Evolutionary conservation across 257 asterid species (phyloP).

Genomic region (Coffea canephora): DNA sequence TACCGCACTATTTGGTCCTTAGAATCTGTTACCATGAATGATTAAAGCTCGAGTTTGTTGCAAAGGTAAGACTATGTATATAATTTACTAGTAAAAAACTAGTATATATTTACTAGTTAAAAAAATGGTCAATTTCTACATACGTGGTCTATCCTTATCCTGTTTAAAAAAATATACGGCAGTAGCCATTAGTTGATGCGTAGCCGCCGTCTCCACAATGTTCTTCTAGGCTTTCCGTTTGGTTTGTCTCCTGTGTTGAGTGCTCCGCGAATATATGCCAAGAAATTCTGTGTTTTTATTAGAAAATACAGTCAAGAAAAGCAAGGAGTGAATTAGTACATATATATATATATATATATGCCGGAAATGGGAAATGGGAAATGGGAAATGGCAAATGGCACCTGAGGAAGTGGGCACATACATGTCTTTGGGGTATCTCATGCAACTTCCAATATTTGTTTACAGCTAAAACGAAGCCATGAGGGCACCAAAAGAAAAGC

Average conservation of each 20-base stretch:
- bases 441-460: not conserved
- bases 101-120: not conserved
- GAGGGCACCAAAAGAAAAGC: no score
- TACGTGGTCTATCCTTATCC: not conserved
- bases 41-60: no score
- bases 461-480: not conserved
- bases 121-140: not conserved
- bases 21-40: no score
- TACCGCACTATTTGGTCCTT: no score
- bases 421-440: not conserved
- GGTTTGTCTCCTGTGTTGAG: not conserved
- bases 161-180: not conserved
- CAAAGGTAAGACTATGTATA: no score
- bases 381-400: no score
- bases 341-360: no score
- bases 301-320: no score
- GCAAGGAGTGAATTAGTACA: no score
- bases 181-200: not conserved
- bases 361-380: no score
- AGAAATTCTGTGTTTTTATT: no score
- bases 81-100: no score
- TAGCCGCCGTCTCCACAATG: conserved; percentile 10
- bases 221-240: not conserved
- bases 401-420: not conserved
- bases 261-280: not conserved